These are phyloP conservation scores for Amborella trichopoda DNA, from an alignment of 164 flowering plant species.

Conservation along the genomic window DNA sequence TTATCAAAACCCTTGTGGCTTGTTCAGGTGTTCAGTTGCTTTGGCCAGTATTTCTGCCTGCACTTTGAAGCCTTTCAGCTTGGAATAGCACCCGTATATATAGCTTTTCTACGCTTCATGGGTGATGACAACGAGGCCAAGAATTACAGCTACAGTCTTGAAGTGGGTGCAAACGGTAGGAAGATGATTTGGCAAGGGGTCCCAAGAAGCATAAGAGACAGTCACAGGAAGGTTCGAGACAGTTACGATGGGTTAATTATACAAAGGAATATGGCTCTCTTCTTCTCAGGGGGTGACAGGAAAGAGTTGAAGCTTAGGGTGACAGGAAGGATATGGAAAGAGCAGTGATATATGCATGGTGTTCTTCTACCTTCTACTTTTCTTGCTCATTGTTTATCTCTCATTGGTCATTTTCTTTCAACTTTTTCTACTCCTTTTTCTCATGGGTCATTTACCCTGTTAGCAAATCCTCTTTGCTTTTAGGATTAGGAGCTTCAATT, in stretches of 20 bases:
- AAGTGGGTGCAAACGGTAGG: slow-evolving; percentile 51
- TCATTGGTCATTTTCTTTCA: no score
- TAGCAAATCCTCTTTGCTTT: no score
- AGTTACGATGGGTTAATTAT: slow-evolving; percentile 52
- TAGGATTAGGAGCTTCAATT: no score
- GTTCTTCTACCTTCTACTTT: no score
- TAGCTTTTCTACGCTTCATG: slow-evolving; percentile 55
- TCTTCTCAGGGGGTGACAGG: slow-evolving; percentile 50
- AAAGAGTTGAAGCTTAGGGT: slow-evolving; percentile 49
- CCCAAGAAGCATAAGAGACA: slow-evolving; percentile 49
- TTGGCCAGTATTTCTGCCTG: slow-evolving; percentile 49
- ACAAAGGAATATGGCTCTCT: slow-evolving; percentile 48
- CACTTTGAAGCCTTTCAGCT: slow-evolving; percentile 59
- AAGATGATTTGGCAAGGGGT: slow-evolving; percentile 49
- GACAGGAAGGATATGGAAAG: slow-evolving; percentile 59
- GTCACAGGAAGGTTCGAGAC: slow-evolving; percentile 52
- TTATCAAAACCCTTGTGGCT: no score
- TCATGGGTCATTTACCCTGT: no score
- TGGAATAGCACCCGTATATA: slow-evolving; percentile 46
- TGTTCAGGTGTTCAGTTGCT: slow-evolving; percentile 67
- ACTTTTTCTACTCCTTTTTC: no score
- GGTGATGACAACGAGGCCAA: slow-evolving; percentile 51
- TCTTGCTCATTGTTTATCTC: no score
- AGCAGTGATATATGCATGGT: no score
- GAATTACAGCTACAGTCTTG: slow-evolving; percentile 44